Evolutionary conservation across 139 green algal species (phyloP), one percentile per base, ranked within the genome.

Genomic region (Tetraselmis striata): DNA sequence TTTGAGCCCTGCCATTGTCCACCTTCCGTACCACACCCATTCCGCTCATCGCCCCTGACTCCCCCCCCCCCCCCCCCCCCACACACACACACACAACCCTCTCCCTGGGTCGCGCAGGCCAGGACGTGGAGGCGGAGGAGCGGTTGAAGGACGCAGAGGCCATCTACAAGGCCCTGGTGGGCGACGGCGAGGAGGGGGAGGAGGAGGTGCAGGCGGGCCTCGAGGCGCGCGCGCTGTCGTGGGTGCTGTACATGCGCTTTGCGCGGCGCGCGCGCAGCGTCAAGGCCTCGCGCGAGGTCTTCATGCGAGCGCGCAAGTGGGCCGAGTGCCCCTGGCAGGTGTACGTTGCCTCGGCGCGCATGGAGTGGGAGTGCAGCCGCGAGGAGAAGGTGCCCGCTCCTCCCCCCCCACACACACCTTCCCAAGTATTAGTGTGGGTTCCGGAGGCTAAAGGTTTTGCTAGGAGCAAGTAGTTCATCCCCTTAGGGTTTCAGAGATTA

Each of bases 241-340:
- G 93, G 93, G 84, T 94, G 18, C 93, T 96, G 87, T 96, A 97
- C 88, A 95, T 98, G 90, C 87, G 91, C 59, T 96, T 95, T 81
- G 80, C 90, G 31, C 80, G 91, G 29, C 83, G 95, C 0, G 84
- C 87, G 1, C 88, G 95, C 25, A 87, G 85, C 30, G 77, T 94
- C 23, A 90, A 89, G 67, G 85, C 88, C 1, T 89, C 90, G 0
- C 80, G 93, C 28, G 90, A 95, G 85, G 90, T 92, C 26, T 98
- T 98, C 80, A 83, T 98, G 30, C 87, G 92, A 1, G 92, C 92
- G 0, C 88, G 91, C 30, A 95, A 95, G 81, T 93, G 87, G 79
- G 78, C 82, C 1, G 80, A 45, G 1, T 89, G 89, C 78, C 81
- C 89, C 11, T 97, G 95, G 92, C 91, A 97, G 85, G 88, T 98